Conservation (phyloP, 495 filamentous ascomycete species). For the Xylaria scruposa region DNA sequence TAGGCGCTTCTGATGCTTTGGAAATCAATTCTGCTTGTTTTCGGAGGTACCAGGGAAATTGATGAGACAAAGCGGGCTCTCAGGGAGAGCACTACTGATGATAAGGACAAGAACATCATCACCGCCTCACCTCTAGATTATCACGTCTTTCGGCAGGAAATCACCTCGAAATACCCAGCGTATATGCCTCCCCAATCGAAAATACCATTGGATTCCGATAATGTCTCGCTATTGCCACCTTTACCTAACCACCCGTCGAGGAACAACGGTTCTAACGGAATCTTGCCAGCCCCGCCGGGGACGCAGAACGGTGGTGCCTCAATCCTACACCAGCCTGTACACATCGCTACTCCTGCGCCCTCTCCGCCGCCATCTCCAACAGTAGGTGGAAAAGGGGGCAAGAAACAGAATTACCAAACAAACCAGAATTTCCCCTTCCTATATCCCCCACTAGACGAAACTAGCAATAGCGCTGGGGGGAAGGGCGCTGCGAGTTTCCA, state of each 20-base stretch:
- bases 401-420: conserved; percentile 99
- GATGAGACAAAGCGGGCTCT: conserved; percentile 73
- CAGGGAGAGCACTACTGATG: conserved; percentile 54
- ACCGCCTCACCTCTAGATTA: conserved; percentile 95
- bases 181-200: conserved; percentile 87
- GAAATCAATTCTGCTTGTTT: conserved; percentile 86
- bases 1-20: conserved; percentile 74
- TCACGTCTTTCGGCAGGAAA: conserved; percentile 93
- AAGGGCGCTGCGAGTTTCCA: conserved; percentile 80
- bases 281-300: conserved; percentile 52
- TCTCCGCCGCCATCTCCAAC: conserved; percentile 94
- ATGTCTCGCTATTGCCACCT: conserved; percentile 87
- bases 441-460: conserved; percentile 87
- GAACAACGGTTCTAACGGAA: conserved; percentile 55
- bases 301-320: conserved; percentile 69
- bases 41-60: conserved; percentile 78
- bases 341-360: conserved; percentile 97
- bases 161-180: conserved; percentile 97
- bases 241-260: conserved; percentile 73
- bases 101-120: conserved; percentile 66
- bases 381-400: conserved; percentile 88
- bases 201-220: conserved; percentile 86
- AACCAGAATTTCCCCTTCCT: conserved; percentile 99
- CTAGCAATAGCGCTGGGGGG: conserved; percentile 83
- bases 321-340: conserved; percentile 93